A percentile compares a stretch with the other conserved stretches of the same genome.
These are phyloP conservation scores for Hanseniaspora pseudoguilliermondii DNA, from an alignment of 805 yeast species.

Conservation along the genomic window DNA sequence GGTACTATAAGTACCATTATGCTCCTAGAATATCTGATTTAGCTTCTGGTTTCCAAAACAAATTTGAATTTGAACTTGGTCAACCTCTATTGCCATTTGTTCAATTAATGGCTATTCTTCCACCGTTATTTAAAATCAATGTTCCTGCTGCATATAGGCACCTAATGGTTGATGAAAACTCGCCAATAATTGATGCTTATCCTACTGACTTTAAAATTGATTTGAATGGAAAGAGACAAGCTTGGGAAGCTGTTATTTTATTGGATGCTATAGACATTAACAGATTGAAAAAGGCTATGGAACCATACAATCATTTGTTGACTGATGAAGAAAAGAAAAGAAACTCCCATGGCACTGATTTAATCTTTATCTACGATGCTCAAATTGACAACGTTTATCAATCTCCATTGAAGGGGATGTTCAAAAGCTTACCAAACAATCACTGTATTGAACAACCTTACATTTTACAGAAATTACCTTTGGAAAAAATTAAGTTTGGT, in stretches of 20 bases:
- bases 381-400: conserved; percentile 54
- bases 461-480: conserved; percentile 36
- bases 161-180: conserved; percentile 70
- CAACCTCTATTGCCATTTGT: conserved; percentile 83
- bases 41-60: conserved; percentile 52
- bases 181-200: conserved; percentile 83
- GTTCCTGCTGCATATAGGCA: conserved; percentile 68
- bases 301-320: conserved; percentile 48
- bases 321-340: conserved; percentile 59
- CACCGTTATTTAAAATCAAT: conserved; percentile 73
- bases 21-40: conserved; percentile 91
- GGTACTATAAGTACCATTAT: conserved; percentile 85
- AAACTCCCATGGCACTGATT: conserved; percentile 60
- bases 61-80: conserved; percentile 53
- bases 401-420: conserved; percentile 66
- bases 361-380: conserved; percentile 62
- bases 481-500: conserved; percentile 37
- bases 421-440: conserved; percentile 65
- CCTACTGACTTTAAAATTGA: conserved; percentile 81
- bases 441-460: conserved; percentile 58
- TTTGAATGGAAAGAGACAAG: conserved; percentile 85
- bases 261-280: conserved; percentile 82
- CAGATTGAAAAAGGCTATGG: conserved; percentile 59
- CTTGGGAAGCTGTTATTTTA: conserved; percentile 95
- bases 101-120: conserved; percentile 94